phyloP scores from a whole-genome alignment of 192 early-diverging fungal genomes.

The Coemansia sp. region DNA sequence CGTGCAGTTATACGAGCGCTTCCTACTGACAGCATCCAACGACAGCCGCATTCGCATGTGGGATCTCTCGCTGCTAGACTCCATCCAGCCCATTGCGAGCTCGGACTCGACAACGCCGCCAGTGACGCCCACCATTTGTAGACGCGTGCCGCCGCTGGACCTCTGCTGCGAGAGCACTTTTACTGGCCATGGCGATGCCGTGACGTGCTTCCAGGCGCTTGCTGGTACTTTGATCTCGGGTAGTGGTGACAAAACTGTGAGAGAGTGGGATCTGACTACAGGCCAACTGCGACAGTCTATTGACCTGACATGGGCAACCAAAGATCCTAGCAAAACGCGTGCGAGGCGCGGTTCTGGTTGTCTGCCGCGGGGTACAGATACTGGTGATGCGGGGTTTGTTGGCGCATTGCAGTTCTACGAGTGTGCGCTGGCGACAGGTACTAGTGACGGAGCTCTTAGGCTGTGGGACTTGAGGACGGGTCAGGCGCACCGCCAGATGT shows the following conservation, averaged over 20 bases:
- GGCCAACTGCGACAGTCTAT: conserved; percentile 65
- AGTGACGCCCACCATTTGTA: conserved; percentile 50
- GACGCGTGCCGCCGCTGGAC: conserved; percentile 52
- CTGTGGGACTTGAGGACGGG: conserved; percentile 81
- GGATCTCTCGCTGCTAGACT: conserved; percentile 63
- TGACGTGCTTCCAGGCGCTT: conserved; percentile 50
- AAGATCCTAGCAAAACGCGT: neutral
- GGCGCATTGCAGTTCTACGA: conserved; percentile 74
- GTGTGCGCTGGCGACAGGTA: conserved; percentile 72
- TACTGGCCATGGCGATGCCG: conserved; percentile 34
- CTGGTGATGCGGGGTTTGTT: conserved; percentile 59
- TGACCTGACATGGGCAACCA: conserved; percentile 70
- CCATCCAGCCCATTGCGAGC: conserved; percentile 54
- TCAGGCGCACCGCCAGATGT: conserved; percentile 69
- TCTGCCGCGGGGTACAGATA: conserved; percentile 29
- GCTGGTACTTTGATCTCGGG: conserved; percentile 58
- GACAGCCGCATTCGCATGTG: conserved; percentile 70
- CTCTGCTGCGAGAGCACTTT: conserved; percentile 47
- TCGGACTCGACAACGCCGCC: conserved; percentile 37
- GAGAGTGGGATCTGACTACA: conserved; percentile 75
- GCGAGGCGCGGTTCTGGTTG: neutral
- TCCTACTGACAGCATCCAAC: conserved; percentile 63
- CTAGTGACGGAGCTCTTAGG: conserved; percentile 68
- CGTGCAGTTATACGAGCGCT: conserved; percentile 44
- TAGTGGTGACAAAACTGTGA: conserved; percentile 73